These are phyloP conservation scores for Amanita jacksonii DNA, from an alignment of 768 basidiomycete species.

Conservation along the genomic window DNA sequence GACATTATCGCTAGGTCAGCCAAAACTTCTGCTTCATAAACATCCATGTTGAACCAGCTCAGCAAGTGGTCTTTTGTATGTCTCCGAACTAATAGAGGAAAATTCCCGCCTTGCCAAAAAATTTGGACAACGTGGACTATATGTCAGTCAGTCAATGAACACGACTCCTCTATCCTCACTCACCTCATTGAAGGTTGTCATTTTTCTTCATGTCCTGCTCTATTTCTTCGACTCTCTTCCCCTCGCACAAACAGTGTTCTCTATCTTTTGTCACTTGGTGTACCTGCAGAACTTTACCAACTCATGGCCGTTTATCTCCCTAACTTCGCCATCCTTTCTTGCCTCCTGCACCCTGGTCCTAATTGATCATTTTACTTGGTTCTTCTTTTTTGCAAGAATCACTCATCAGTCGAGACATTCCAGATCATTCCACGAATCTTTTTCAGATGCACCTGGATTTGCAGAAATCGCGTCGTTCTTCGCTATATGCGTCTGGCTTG, in stretches of 20 bases:
- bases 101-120: slow-evolving; percentile 75
- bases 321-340: slow-evolving; percentile 78
- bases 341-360: slow-evolving; percentile 81
- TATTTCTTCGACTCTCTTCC: slow-evolving; percentile 80
- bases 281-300: slow-evolving; percentile 90
- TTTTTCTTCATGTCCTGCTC: slow-evolving; percentile 66
- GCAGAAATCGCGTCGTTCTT: slow-evolving; percentile 80
- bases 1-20: slow-evolving; percentile 81
- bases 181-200: slow-evolving; percentile 50
- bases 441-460: slow-evolving; percentile 37
- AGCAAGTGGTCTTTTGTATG: slow-evolving; percentile 92
- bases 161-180: neutral
- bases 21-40: neutral
- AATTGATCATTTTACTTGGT: slow-evolving; percentile 91
- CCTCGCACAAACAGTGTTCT: slow-evolving; percentile 63
- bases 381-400: slow-evolving; percentile 81
- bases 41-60: slow-evolving; percentile 1
- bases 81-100: slow-evolving; percentile 95
- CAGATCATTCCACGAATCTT: slow-evolving; percentile 35
- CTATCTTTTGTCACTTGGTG: slow-evolving; percentile 73
- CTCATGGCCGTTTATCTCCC: slow-evolving; percentile 88
- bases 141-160: slow-evolving; percentile 38
- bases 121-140: slow-evolving; percentile 78
- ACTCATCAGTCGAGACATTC: slow-evolving; percentile 54
- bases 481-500: slow-evolving; percentile 77